Base-by-base conservation (phyloP, 2,329 filamentous ascomycete species). In the Colletotrichum lentis region DNA sequence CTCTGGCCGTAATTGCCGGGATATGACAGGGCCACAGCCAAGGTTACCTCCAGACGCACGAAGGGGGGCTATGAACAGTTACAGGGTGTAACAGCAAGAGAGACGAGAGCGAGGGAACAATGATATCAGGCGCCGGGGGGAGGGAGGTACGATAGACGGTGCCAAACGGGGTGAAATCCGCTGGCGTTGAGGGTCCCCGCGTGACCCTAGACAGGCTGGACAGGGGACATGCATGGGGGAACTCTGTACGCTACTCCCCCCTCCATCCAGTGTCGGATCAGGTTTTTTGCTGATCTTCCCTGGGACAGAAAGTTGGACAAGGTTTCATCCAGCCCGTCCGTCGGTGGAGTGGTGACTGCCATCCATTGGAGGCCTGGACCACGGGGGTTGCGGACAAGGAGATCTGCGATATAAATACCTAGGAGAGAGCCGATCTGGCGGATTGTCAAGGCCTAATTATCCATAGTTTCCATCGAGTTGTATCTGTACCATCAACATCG, bases 331-430 rank as follows among this genome's bases (percentile, higher is more conserved):
- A 31, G 8, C 27, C 27, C 27, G 27, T 31, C 7, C 20, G 27
- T n/a, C 24, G 39, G 43, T 59, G 56, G 56, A 35, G 43, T 24
- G 44, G n/a, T 47, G n/a, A 46, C 47, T 47, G 55, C 12, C 27
- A 5, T 22, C 7, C 24, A 24, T 24, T 8, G 10, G 12, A 35
- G 20, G 14, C 27, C 12, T 22, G 31, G 50, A 47, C n/a, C n/a
- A 58, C 27, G n/a, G n/a, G 43, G 56, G 22, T 39, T 31, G 39
- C 24, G 16, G 39, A 47, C 27, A 44, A 46, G 56, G 43, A 18
- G 55, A 59, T 59, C 56, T 49, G 31, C 56, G 49, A 39, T 59
- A 59, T 59, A 59, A 59, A 59, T 59, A 59, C 43, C 56, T 59
- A 37, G 16, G 27, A 59, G 43, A 44, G 43, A 44, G 31, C 12